Base-by-base conservation (phyloP, 177 flowering plant species). In the Vitis hybrid region DNA sequence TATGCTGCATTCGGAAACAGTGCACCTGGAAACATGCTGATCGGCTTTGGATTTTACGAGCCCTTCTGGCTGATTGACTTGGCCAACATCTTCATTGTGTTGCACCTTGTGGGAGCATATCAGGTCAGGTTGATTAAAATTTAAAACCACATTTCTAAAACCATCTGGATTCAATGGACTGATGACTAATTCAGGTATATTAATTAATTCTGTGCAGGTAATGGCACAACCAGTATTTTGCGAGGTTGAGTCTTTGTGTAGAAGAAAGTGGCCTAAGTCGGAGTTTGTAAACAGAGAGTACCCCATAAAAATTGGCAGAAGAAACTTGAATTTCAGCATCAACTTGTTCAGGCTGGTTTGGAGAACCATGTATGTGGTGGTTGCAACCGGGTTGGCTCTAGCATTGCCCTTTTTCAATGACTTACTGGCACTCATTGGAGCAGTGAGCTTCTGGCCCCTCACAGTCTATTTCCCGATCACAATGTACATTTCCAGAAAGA, bases 1-100 rank as follows among this genome's bases (percentile, higher is more conserved):
- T 87, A 87, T 68, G 87, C 84, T 48, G 93, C 93, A 10, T 84
- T 87, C 41, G 93, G 93, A 2, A 78, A 75, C 68, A 3, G 71
- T 0, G 83, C 90, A 11, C 90, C 89, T 0, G 93, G 90, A 7
- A 88, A 89, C 69, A 18, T 87, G 21, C 62, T 87, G 3, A 80
- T 89, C 4, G 88, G 89, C 10, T 87, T 84, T 24, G 89, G 91
- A 53, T 84, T 83, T 55, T 79, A 80, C 27, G 82, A 87, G 68
- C 88, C 90, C 0, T 81, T 77, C 65, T 89, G 90, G 93, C 65
- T 89, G 21, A 67, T 89, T 0, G 84, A 82, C 64, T 18, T 84
- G 6, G 90, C 85, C 57, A 86, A 89, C 56, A 51, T 70, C 52
- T 85, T 80, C 81, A 80, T 87, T 27, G 86, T 81, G 21, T 68